phyloP scores from a whole-genome alignment of 805 yeast species.

The Starmera dryadoides region DNA sequence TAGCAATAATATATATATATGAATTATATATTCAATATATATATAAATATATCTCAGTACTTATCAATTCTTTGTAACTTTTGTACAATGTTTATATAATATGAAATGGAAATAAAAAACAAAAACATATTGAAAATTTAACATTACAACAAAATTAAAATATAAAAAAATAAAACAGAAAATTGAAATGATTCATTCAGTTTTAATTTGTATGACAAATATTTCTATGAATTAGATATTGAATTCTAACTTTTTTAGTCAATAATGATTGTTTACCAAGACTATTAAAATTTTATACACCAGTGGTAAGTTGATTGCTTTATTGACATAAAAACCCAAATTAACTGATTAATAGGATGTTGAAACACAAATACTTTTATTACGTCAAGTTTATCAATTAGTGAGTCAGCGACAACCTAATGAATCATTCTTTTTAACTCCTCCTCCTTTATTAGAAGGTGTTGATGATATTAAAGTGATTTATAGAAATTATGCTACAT shows the following conservation, averaged over 20 bases:
- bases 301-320: conserved; percentile 49
- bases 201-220: conserved; percentile 62
- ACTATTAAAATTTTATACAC: conserved; percentile 84
- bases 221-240: neutral
- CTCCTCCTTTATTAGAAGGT: conserved; percentile 68
- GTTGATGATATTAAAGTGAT: conserved; percentile 79
- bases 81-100: no score
- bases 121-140: no score
- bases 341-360: conserved; percentile 37
- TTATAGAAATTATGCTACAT: conserved; percentile 89
- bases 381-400: conserved; percentile 76
- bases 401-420: conserved; percentile 62
- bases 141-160: no score
- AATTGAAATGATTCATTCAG: conserved; percentile 74
- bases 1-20: no score
- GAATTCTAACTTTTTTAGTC: conserved; percentile 33
- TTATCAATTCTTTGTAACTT: no score
- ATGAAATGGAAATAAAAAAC: no score
- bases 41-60: no score
- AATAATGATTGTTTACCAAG: conserved; percentile 90
- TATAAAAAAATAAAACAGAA: neutral
- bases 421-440: conserved; percentile 85
- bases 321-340: neutral
- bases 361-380: conserved; percentile 68
- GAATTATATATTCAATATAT: no score